Evolutionary conservation across 768 basidiomycete species (phyloP).

Genomic region (Gelatoporia subvermispora): DNA sequence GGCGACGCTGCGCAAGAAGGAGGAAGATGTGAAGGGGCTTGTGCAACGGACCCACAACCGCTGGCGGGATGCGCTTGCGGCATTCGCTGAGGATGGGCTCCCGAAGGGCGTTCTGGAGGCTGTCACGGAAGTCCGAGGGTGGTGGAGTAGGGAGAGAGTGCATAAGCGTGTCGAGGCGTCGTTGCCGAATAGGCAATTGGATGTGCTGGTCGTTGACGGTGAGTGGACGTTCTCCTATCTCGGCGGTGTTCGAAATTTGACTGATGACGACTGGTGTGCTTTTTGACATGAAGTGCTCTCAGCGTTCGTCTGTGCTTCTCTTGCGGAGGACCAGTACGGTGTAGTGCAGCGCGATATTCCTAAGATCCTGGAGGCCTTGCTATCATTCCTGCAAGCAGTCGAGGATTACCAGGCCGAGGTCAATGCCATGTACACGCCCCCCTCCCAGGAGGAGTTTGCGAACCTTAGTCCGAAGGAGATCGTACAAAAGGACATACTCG

Average conservation of each 20-base stretch:
- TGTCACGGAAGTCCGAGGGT: slow-evolving; percentile 27
- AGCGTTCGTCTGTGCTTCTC: slow-evolving; percentile 62
- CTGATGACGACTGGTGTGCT: background rate
- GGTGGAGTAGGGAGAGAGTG: slow-evolving; percentile 57
- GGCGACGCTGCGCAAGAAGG: slow-evolving; percentile 22
- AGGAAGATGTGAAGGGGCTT: slow-evolving; percentile 17
- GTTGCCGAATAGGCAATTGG: slow-evolving; percentile 58
- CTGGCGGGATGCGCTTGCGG: slow-evolving; percentile 8
- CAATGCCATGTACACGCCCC: slow-evolving; percentile 33
- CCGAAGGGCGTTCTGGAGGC: slow-evolving; percentile 29
- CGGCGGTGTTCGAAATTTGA: background rate
- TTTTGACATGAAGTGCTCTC: slow-evolving; percentile 47
- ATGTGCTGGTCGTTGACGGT: slow-evolving; percentile 63
- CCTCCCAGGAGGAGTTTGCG: slow-evolving; percentile 30
- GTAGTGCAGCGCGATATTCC: slow-evolving; percentile 84
- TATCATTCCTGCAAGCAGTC: slow-evolving; percentile 59
- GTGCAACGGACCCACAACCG: slow-evolving; percentile 9
- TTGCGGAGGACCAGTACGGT: slow-evolving; percentile 78
- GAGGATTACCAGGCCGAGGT: slow-evolving; percentile 62
- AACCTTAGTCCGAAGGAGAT: slow-evolving; percentile 30
- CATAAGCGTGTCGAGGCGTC: slow-evolving; percentile 48
- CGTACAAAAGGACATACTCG: slow-evolving; percentile 32
- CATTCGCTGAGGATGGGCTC: slow-evolving; percentile 20
- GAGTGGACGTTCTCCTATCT: background rate
- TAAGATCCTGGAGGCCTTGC: slow-evolving; percentile 70